Evolutionary conservation across 148 eudicot species (phyloP), one percentile per base, ranked within the genome.

Genomic region (Salicornia ramosissima): DNA sequence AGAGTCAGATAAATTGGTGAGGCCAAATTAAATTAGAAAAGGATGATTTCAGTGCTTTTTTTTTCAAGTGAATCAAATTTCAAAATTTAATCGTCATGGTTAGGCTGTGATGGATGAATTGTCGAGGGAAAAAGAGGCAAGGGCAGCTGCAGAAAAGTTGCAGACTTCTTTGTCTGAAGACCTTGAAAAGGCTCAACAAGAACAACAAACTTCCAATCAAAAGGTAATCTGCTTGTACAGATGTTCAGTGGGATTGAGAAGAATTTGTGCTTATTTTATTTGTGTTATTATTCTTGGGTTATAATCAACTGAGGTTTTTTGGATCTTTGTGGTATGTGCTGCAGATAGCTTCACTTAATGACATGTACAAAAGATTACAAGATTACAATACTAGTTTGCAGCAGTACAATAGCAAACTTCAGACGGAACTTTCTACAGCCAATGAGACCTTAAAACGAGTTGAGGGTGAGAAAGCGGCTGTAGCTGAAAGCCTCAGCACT

Each of bases 301-400:
- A 62, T 5, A 40, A 18, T 70, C 24, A 4, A 19, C 68, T 57
- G 50, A 54, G 50, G 19, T 54, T 39, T 39, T 75, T 31, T 57
- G 71, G 30, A 15, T 56, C 54, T 53, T 24, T 67, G 53, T 78
- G 40, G 42, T 67, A 9, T 18, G 67, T 70, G 58, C 34, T 76
- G 78, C 88, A 94, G 97, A 88, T 94, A 64, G 74, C 84, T 49
- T 88, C 97, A 12, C 86, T 90, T 15, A 87, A 90, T 64, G 97
- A 90, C 54, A 90, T 84, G 89, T 90, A 88, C 77, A 90, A 86
- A 87, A 75, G 96, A 67, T 77, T 94, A 75, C 98, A 94, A 46
- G 98, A 94, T 61, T 90, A 90, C 77, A 94, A 94, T 75, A 84
- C 95, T 10, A 94, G 97, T 53, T 82, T 94, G 80, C 98, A 94